Evolutionary conservation across 495 filamentous ascomycete genomes (phyloP), one percentile per base, ranked within the genome.

Genomic region (Xylaria scruposa): DNA sequence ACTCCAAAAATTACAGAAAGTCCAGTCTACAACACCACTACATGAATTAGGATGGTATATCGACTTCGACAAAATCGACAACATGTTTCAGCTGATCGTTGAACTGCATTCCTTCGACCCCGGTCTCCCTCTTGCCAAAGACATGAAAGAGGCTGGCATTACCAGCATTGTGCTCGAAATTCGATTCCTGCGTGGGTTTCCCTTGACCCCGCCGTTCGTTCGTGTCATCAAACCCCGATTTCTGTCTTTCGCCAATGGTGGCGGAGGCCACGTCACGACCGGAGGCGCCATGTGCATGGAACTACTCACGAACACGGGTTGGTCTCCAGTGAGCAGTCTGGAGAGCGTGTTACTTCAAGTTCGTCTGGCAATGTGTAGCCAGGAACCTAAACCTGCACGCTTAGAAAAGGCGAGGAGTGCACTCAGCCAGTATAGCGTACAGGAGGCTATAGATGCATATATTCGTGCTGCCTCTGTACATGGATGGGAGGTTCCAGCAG

Each of bases 241-340:
- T 81, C 80, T 94, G 46, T 82, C 87, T 13, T 94, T 94, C 78
- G 76, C 79, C 54, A 53, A 82, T 6, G 93, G 94, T 13, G 95
- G 95, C 29, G 95, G 95, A 24, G 95, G 95, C 1, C 94, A 98
- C 78, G 91, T 98, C 68, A 97, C 95, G 0, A 77, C 82, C n/a
- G 95, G 95, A 3, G 95, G 95, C 1, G 92, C 94, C 1, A 86
- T 98, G 81, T 97, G 95, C 80, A 94, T 97, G 93, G 92, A 98
- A 80, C 85, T 97, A 8, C 86, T 98, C 46, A 97, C 95, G 3
- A 92, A 90, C 75, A 84, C 88, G 12, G 95, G 95, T 15, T 98
- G 95, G 95, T 88, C 86, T 19, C 89, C 92, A 0, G 90, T 87
- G 0, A 88, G 85, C 65, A 89, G 86, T 33, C 88, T 98, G 70